Evolutionary conservation across 2,329 filamentous ascomycete genomes (phyloP).

Genomic region (Thielaviopsis euricoi): DNA sequence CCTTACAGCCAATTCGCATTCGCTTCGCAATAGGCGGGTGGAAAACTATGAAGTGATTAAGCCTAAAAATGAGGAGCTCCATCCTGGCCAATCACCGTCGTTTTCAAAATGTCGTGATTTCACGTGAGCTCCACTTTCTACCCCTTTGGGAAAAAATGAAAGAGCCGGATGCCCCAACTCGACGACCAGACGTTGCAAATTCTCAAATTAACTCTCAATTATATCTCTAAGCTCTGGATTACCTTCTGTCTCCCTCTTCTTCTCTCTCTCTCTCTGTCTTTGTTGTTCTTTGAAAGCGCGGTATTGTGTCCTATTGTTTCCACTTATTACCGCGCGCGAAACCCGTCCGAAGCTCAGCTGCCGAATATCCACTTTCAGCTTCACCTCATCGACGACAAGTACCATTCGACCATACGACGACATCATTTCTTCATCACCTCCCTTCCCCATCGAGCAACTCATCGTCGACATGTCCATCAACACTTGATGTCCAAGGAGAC

Average conservation of each 20-base stretch:
- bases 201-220: not conserved
- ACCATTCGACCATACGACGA: not conserved
- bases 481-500: not conserved
- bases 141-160: not conserved
- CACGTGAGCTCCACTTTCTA: slow-evolving; percentile 10
- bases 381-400: not conserved
- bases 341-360: not conserved
- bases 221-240: not conserved
- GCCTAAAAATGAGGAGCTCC: slow-evolving; percentile 5
- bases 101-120: slow-evolving; percentile 10
- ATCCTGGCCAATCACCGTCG: slow-evolving; percentile 8
- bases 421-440: not conserved
- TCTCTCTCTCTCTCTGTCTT: not conserved
- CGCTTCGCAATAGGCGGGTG: too few relatives aligned
- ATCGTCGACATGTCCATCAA: too few relatives aligned
- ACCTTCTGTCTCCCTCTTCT: too few relatives aligned
- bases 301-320: slow-evolving; percentile 11
- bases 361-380: slow-evolving; percentile 2
- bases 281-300: not conserved
- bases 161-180: not conserved
- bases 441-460: too few relatives aligned
- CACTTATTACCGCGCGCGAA: slow-evolving; percentile 5
- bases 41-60: too few relatives aligned
- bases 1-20: too few relatives aligned
- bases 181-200: not conserved